These are phyloP conservation scores for Phytophthora pisi DNA, from an alignment of 352 stramenopile species.

Conservation along the genomic window DNA sequence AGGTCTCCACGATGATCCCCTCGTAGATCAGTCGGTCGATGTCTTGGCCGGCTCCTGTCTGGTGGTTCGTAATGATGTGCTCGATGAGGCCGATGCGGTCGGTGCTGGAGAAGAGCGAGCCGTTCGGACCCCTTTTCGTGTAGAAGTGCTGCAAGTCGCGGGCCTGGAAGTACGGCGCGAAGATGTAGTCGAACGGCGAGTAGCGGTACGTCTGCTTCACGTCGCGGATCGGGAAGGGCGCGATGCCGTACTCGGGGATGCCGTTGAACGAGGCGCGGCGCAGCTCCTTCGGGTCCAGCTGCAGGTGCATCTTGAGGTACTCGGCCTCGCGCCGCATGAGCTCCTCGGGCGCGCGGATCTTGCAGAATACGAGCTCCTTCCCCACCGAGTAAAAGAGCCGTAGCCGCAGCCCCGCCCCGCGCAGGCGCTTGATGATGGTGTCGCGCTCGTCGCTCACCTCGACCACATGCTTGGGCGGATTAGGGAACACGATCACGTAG, in stretches of 20 bases:
- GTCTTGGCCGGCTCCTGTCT: slow-evolving; percentile 66
- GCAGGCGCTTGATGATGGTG: slow-evolving; percentile 78
- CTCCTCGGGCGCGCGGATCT: slow-evolving; percentile 79
- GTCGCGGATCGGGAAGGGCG: slow-evolving; percentile 82
- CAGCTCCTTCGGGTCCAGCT: slow-evolving; percentile 70
- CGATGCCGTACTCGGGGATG: slow-evolving; percentile 73
- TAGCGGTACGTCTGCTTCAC: slow-evolving; percentile 81
- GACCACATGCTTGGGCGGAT: slow-evolving; percentile 66
- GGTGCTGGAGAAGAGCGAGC: slow-evolving; percentile 77
- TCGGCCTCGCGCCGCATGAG: slow-evolving; percentile 75
- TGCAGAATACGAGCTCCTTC: slow-evolving; percentile 79
- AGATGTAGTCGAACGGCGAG: slow-evolving; percentile 87
- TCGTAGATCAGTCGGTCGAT: slow-evolving; percentile 82
- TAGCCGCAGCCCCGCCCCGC: slow-evolving; percentile 63
- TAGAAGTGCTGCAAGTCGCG: slow-evolving; percentile 75
- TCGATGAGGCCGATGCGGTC: slow-evolving; percentile 84
- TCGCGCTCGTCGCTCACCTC: slow-evolving; percentile 71
- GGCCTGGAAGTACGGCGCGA: slow-evolving; percentile 78
- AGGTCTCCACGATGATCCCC: slow-evolving; percentile 75
- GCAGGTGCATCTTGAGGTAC: slow-evolving; percentile 74
- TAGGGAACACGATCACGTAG: slow-evolving; percentile 87
- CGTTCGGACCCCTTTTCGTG: slow-evolving; percentile 57
- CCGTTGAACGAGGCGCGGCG: slow-evolving; percentile 68
- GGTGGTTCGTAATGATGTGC: slow-evolving; percentile 83
- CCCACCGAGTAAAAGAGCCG: slow-evolving; percentile 78